Evolutionary conservation across 2,329 filamentous ascomycete species (phyloP).

Genomic region (Gremmenia infestans): DNA sequence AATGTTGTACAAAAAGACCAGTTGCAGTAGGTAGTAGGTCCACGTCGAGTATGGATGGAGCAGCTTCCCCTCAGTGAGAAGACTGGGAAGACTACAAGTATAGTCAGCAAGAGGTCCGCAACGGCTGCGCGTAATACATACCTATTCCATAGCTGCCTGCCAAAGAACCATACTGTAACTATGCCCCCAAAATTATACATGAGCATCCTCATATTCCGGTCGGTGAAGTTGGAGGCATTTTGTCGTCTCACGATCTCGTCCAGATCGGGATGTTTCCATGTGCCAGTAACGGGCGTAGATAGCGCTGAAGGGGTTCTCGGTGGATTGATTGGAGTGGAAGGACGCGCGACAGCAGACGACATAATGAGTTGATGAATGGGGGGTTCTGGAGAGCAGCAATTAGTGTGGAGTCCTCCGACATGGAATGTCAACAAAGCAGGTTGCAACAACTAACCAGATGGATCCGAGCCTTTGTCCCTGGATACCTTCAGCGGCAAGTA

Average conservation of each 20-base stretch:
- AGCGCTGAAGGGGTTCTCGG: conserved; percentile 10
- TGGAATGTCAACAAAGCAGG: conserved; percentile 19
- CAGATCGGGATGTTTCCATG: conserved; percentile 86
- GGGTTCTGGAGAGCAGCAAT: background rate
- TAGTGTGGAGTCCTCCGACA: background rate
- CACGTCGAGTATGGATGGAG: conserved; percentile 25
- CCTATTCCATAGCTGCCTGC: conserved; percentile 30
- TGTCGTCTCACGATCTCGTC: conserved; percentile 81
- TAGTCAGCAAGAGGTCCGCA: conserved; percentile 7
- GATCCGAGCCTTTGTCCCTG: background rate
- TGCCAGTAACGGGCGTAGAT: conserved; percentile 49
- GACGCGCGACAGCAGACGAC: conserved; percentile 18
- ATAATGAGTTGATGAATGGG: background rate
- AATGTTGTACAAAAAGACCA: conserved; percentile 67
- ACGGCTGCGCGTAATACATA: conserved; percentile 8
- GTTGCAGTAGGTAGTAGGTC: conserved; percentile 44
- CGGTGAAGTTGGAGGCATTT: conserved; percentile 71
- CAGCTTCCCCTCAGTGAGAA: conserved; percentile 17
- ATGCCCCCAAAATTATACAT: conserved; percentile 60
- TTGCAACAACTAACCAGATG: background rate
- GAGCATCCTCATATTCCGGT: conserved; percentile 68
- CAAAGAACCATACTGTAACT: conserved; percentile 42
- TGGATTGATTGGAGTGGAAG: conserved; percentile 22
- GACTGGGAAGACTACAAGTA: conserved; percentile 24
- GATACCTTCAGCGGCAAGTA: conserved; percentile 2